Conservation (phyloP, 495 filamentous ascomycete species). For the Aspergillus biplanus region DNA sequence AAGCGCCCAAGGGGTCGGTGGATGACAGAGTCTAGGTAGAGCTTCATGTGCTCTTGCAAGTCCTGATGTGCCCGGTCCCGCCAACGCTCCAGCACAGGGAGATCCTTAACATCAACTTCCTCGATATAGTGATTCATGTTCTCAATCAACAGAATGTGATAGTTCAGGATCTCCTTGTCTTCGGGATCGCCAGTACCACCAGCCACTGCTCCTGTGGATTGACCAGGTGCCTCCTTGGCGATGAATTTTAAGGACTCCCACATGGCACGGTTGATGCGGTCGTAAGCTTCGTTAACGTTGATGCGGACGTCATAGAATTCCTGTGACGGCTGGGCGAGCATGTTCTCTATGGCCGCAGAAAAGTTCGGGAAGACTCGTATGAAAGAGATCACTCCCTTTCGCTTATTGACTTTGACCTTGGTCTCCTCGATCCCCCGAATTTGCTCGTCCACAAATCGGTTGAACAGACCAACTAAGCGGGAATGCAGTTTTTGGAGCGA, state of each 20-base stretch:
- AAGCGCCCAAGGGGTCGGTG: constrained; percentile 86
- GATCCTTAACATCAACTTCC: constrained; percentile 76
- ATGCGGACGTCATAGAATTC: constrained; percentile 67
- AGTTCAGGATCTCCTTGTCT: constrained; percentile 94
- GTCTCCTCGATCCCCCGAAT: constrained; percentile 95
- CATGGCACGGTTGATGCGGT: constrained; percentile 90
- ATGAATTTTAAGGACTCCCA: constrained; percentile 96
- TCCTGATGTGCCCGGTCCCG: constrained; percentile 73
- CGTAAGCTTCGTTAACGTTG: constrained; percentile 84
- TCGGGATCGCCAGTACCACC: constrained; percentile 68
- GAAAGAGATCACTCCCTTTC: constrained; percentile 93
- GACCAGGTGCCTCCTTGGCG: constrained; percentile 83
- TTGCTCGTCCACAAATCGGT: constrained; percentile 91
- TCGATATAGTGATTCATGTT: constrained; percentile 98
- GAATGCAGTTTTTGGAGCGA: constrained; percentile 78
- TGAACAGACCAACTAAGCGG: constrained; percentile 75
- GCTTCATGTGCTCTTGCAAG: constrained; percentile 82
- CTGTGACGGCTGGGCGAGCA: constrained; percentile 62
- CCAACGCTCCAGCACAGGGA: constrained; percentile 81
- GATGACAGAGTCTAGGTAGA: constrained; percentile 87
- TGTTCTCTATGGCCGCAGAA: constrained; percentile 76
- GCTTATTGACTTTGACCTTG: constrained; percentile 99
- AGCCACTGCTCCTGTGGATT: constrained; percentile 50
- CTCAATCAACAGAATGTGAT: constrained; percentile 95
- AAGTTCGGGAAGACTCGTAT: constrained; percentile 92